Percentiles rank a stretch among this genome's conserved stretches.
phyloP scores from a whole-genome alignment of 768 basidiomycete species.

The Lentinula aciculospora region DNA sequence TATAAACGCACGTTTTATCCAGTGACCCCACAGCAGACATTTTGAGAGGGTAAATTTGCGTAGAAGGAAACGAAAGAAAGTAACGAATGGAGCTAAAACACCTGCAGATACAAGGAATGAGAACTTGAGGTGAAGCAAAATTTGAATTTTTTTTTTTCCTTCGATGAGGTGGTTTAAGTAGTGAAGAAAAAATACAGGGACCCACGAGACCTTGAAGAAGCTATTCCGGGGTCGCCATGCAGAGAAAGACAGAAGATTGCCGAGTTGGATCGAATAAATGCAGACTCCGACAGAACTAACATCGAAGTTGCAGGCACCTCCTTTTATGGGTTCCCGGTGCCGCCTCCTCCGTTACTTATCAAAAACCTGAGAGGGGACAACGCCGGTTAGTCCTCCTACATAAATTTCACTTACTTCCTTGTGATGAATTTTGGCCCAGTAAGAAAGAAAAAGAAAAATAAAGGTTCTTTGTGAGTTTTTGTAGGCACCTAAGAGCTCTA shows the following conservation, averaged over 20 bases:
- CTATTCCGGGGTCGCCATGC: neutral
- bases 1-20: neutral
- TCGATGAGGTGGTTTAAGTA: neutral
- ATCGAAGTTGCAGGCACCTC: neutral
- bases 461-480: neutral
- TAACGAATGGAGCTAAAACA: neutral
- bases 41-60: neutral
- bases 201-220: neutral
- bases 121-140: neutral
- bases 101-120: neutral
- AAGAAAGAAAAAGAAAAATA: neutral
- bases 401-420: neutral
- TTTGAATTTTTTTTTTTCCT: too few relatives aligned
- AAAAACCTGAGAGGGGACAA: too few relatives aligned
- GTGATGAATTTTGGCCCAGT: neutral
- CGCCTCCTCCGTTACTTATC: neutral
- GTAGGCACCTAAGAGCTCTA: neutral
- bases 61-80: neutral
- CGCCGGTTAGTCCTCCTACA: too few relatives aligned
- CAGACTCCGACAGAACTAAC: neutral
- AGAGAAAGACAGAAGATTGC: constrained; percentile 4
- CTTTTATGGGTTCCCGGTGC: neutral
- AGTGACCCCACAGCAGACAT: neutral
- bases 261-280: neutral
- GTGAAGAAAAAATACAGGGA: neutral